Evolutionary conservation across 2,329 filamentous ascomycete genomes (phyloP).

Genomic region (Colletotrichum godetiae): DNA sequence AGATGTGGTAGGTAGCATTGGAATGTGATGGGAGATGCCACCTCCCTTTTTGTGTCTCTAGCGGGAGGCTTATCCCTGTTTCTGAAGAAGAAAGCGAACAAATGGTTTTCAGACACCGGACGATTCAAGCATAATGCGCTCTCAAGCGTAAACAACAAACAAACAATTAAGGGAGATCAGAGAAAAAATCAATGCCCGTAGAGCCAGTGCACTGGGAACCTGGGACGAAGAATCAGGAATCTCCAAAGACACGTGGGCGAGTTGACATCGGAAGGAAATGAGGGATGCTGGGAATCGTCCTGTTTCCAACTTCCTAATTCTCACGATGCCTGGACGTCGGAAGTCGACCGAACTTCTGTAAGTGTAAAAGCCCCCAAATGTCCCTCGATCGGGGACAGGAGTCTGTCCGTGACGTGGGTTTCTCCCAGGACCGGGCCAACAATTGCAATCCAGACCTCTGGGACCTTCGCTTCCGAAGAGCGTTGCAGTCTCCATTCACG

Average conservation of each 20-base stretch:
- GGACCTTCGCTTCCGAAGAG: conserved; percentile 12
- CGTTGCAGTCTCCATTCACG: not conserved
- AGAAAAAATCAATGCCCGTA: not conserved
- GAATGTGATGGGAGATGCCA: conserved; percentile 1
- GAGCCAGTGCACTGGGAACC: not conserved
- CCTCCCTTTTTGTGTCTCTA: conserved; percentile 14
- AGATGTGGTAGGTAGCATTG: conserved; percentile 25
- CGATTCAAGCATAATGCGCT: conserved; percentile 25
- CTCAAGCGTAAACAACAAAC: conserved; percentile 20
- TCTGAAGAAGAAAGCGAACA: not conserved
- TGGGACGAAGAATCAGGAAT: not conserved
- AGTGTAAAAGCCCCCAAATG: not conserved
- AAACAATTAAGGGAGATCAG: conserved; percentile 2
- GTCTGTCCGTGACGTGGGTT: conserved; percentile 10
- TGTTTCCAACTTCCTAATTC: not conserved
- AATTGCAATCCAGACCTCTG: conserved; percentile 22
- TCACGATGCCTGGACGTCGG: not conserved
- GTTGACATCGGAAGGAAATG: not conserved
- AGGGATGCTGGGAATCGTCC: not conserved
- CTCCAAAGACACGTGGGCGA: not conserved
- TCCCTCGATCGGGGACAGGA: conserved; percentile 1
- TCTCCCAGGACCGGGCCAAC: conserved; percentile 7
- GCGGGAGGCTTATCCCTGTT: conserved; percentile 16
- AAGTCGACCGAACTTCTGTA: conserved; percentile 27
- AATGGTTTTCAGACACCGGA: conserved; percentile 27